phyloP scores from a whole-genome alignment of 2,329 filamentous ascomycete species.

The Aureobasidium sp. region DNA sequence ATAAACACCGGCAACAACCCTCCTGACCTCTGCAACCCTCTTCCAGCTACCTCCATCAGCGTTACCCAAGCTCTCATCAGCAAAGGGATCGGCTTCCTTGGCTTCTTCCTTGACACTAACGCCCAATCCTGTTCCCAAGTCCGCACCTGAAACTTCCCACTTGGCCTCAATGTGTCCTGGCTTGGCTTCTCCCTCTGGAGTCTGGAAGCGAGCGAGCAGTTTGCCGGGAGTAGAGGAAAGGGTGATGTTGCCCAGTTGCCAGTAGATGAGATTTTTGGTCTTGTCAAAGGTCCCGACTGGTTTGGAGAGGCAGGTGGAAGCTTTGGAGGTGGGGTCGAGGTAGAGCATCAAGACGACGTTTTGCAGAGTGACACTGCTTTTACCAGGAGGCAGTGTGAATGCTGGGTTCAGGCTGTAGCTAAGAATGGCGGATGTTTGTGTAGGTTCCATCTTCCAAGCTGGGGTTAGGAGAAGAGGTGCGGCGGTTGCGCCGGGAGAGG shows the following conservation, averaged over 20 bases:
- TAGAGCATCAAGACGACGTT: constrained; percentile 68
- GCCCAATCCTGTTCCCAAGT: constrained; percentile 52
- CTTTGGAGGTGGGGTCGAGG: constrained; percentile 52
- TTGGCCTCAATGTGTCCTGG: constrained; percentile 72
- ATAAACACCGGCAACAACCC: constrained; percentile 14
- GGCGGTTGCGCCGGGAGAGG: constrained; percentile 52
- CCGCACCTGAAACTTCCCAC: constrained; percentile 54
- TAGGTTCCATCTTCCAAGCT: constrained; percentile 73
- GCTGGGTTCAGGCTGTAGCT: constrained; percentile 75
- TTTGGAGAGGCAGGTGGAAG: constrained; percentile 64
- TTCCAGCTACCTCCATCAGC: constrained; percentile 8
- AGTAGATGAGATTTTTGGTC: constrained; percentile 69
- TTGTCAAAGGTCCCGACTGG: constrained; percentile 70
- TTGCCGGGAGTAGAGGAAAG: constrained; percentile 54
- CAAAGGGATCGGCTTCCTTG: constrained; percentile 30
- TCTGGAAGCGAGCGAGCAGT: constrained; percentile 73
- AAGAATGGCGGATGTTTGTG: constrained; percentile 78
- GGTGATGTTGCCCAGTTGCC: constrained; percentile 61
- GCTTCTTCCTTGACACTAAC: constrained; percentile 45
- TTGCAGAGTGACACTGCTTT: constrained; percentile 46
- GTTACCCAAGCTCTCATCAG: constrained; percentile 4
- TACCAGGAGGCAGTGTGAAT: constrained; percentile 41
- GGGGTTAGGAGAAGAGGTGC: constrained; percentile 67
- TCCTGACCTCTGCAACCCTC: constrained; percentile 8
- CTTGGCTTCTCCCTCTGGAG: constrained; percentile 55